Conservation (phyloP, 2,329 filamentous ascomycete genomes). For the Aureobasidium sp. region DNA sequence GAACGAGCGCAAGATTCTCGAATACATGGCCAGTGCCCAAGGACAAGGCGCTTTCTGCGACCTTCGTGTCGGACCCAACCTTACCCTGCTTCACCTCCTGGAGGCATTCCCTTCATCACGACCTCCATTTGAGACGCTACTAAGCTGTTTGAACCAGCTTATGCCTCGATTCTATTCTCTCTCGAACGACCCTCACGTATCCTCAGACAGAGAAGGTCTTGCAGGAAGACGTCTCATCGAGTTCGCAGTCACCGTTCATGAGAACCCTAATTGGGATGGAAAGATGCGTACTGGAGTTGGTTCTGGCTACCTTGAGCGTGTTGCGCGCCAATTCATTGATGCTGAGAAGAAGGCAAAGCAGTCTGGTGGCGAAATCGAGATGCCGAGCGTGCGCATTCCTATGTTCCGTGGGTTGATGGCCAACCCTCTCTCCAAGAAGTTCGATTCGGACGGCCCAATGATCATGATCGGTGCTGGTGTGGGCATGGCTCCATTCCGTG, state of each 20-base stretch:
- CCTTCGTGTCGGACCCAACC: conserved; percentile 74
- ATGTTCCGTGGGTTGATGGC: conserved; percentile 99
- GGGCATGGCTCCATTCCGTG: conserved; percentile 93
- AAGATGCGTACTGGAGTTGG: conserved; percentile 70
- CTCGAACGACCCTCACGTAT: conserved; percentile 88
- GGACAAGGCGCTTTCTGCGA: conserved; percentile 92
- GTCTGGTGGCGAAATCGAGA: conserved; percentile 37
- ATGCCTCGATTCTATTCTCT: conserved; percentile 99
- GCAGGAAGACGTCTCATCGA: conserved; percentile 77
- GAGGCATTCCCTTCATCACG: conserved; percentile 87
- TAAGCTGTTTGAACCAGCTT: conserved; percentile 73
- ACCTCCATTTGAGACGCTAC: conserved; percentile 74
- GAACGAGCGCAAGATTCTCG: conserved; percentile 82
- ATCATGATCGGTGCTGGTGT: conserved; percentile 94
- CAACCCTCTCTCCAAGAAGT: conserved; percentile 87
- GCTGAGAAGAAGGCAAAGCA: conserved; percentile 54
- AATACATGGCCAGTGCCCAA: conserved; percentile 79
- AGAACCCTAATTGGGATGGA: conserved; percentile 69
- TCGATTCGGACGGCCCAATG: conserved; percentile 92
- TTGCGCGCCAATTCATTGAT: conserved; percentile 65
- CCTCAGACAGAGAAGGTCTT: conserved; percentile 60
- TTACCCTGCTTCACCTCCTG: conserved; percentile 79
- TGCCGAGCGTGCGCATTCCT: conserved; percentile 66
- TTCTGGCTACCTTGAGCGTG: conserved; percentile 86
- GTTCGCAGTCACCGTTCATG: conserved; percentile 94